Evolutionary conservation across 73 alveolate genomes (phyloP).

Genomic region (Paramecium pentaurelia): DNA sequence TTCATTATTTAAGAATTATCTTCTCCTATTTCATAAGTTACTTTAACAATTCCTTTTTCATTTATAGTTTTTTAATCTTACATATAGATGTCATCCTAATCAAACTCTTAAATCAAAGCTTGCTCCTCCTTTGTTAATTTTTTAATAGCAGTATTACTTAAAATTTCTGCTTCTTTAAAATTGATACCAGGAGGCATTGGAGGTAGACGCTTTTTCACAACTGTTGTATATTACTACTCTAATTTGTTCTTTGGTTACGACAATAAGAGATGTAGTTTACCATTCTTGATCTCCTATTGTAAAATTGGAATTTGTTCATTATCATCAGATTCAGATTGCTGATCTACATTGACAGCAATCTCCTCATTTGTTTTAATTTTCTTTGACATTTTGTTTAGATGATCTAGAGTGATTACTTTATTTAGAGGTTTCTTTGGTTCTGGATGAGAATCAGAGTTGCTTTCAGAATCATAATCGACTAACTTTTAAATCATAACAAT

Average conservation of each 20-base stretch:
- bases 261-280: not conserved
- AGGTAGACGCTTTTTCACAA: not conserved
- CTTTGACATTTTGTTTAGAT: not conserved
- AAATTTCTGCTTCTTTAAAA: not conserved
- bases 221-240: not conserved
- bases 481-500: constrained; percentile 16
- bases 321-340: not conserved
- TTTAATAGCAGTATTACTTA: constrained; percentile 1
- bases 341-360: not conserved
- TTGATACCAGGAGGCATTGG: constrained; percentile 28
- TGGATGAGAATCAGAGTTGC: not conserved
- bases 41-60: not conserved
- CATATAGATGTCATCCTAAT: constrained; percentile 19
- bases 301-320: not conserved
- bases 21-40: not conserved
- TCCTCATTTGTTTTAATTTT: not conserved
- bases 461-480: constrained; percentile 9
- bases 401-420: not conserved
- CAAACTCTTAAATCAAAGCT: not conserved
- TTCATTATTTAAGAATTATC: not conserved
- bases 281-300: not conserved
- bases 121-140: constrained; percentile 1
- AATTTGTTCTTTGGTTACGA: constrained; percentile 26
- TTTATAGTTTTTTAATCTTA: constrained; percentile 3
- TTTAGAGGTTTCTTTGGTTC: not conserved